Evolutionary conservation across 2,329 filamentous ascomycete genomes (phyloP).

Genomic region (Parastagonospora avenae): DNA sequence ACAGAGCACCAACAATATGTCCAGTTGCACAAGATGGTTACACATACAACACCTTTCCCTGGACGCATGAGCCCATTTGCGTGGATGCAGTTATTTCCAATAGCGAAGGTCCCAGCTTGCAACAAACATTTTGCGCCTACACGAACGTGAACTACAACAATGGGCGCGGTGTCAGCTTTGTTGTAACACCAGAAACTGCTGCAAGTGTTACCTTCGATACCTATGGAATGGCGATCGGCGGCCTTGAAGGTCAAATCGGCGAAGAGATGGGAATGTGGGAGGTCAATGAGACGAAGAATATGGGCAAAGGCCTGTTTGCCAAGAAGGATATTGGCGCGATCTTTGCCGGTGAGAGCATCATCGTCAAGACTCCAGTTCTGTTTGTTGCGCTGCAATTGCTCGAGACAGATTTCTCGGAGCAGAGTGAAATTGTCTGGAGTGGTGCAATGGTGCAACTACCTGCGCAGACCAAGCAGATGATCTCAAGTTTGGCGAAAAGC

Average conservation of each 20-base stretch:
- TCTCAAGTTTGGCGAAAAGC: constrained; percentile 23
- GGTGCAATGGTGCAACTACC: constrained; percentile 33
- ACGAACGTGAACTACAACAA: constrained; percentile 30
- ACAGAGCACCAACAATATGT: constrained; percentile 19
- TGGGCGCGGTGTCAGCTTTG: constrained; percentile 36
- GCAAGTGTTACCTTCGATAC: constrained; percentile 22
- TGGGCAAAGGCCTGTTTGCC: constrained; percentile 35
- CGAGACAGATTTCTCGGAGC: constrained; percentile 4
- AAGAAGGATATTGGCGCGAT: constrained; percentile 20
- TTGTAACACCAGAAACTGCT: constrained; percentile 33
- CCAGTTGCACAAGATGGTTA: constrained; percentile 29
- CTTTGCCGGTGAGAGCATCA: constrained; percentile 28
- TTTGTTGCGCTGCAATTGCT: constrained; percentile 24
- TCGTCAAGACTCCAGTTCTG: constrained; percentile 31
- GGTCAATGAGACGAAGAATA: constrained; percentile 24
- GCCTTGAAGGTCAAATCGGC: constrained; percentile 9
- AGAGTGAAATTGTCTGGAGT: constrained; percentile 17
- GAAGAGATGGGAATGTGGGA: constrained; percentile 26
- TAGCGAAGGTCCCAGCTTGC: constrained; percentile 4
- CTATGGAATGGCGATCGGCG: constrained; percentile 17
- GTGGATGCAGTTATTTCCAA: constrained; percentile 16
- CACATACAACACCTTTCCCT: constrained; percentile 33
- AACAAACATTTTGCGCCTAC: constrained; percentile 32
- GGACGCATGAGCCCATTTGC: constrained; percentile 38
- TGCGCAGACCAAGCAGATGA: constrained; percentile 13